phyloP scores from a whole-genome alignment of 176 grass and related monocot genomes.

The Poa pratensis region DNA sequence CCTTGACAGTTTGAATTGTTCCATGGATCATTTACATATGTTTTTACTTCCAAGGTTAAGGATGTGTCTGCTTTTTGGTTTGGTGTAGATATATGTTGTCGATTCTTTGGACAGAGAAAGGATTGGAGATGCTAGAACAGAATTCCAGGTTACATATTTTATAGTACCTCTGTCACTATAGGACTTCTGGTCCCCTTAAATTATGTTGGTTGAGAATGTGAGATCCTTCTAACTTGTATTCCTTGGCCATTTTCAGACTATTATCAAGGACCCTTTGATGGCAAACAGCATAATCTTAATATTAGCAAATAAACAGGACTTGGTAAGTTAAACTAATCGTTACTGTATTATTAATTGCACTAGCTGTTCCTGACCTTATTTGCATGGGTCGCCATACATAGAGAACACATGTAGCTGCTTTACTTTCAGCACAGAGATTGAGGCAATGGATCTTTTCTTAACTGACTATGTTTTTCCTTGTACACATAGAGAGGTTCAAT shows the following conservation, averaged over 20 bases:
- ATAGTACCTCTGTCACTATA: neutral
- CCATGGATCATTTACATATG: neutral
- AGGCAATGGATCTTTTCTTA: no score
- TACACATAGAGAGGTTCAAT: slow-evolving; percentile 70
- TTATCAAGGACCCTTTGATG: slow-evolving; percentile 92
- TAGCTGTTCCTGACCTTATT: slow-evolving; percentile 15
- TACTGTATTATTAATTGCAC: neutral
- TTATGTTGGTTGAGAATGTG: neutral
- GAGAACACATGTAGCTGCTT: neutral
- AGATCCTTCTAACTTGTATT: slow-evolving; percentile 26
- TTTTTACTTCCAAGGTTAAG: slow-evolving; percentile 4
- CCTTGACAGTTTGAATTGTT: neutral
- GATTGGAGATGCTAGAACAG: slow-evolving; percentile 71
- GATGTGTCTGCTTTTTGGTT: slow-evolving; percentile 40
- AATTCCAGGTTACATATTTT: slow-evolving; percentile 79
- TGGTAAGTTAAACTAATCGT: slow-evolving; percentile 60
- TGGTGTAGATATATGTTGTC: slow-evolving; percentile 85
- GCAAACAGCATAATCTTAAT: slow-evolving; percentile 86
- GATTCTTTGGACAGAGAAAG: slow-evolving; percentile 98
- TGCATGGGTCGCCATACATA: neutral
- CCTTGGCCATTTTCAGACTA: slow-evolving; percentile 51
- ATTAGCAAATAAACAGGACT: slow-evolving; percentile 94
- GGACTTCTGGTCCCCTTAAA: neutral
- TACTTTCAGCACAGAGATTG: neutral
- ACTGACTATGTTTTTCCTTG: slow-evolving; percentile 13